A percentile compares a stretch with the other conserved stretches of the same genome.
Conservation (phyloP, 2,329 filamentous ascomycete genomes). For the Fusarium anthophilum region DNA sequence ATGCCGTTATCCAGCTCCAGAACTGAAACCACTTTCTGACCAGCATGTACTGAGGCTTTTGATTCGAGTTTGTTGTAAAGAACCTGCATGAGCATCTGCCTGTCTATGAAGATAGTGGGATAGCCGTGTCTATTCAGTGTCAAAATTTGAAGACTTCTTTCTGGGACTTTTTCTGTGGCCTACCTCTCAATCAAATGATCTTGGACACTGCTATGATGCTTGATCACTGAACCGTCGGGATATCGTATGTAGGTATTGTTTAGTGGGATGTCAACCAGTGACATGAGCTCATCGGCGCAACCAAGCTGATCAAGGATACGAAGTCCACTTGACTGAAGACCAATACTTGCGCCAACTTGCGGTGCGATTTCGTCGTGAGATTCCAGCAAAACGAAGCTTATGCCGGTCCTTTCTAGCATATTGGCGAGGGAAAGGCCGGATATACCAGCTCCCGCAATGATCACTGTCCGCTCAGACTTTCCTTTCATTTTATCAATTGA, state of each 20-base stretch:
- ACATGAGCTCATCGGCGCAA: background rate
- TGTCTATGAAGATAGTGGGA: conserved; percentile 48
- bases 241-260: background rate
- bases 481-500: background rate
- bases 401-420: conserved; percentile 26
- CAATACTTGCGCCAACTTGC: conserved; percentile 58
- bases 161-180: accelerated
- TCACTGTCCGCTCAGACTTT: background rate
- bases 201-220: accelerated
- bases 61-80: conserved; percentile 47
- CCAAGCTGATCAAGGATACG: conserved; percentile 58
- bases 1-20: background rate
- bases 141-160: accelerated
- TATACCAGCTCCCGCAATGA: conserved; percentile 24
- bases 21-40: conserved; percentile 16
- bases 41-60: conserved; percentile 35
- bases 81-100: conserved; percentile 46
- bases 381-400: conserved; percentile 62
- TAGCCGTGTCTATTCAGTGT: conserved; percentile 40
- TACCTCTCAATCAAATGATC: background rate
- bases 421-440: conserved; percentile 22
- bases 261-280: background rate
- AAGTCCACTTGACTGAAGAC: conserved; percentile 52
- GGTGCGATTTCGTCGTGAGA: conserved; percentile 53
- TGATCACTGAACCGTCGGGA: background rate